Evolutionary conservation across 2,329 filamentous ascomycete genomes (phyloP).

Genomic region (Cercospora sp.): DNA sequence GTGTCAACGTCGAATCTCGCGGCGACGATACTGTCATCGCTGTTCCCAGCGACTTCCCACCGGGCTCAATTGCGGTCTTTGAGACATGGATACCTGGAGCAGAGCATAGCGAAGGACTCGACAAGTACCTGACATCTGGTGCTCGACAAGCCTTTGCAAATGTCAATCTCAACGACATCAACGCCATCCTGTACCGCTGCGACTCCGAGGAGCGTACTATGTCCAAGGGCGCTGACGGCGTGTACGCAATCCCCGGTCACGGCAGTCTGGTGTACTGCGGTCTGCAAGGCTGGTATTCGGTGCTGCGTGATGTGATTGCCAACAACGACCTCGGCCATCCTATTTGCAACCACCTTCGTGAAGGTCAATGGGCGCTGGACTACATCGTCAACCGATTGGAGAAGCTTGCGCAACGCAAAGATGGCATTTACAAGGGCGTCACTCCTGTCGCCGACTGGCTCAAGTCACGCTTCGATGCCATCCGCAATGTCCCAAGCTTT

Average conservation of each 20-base stretch:
- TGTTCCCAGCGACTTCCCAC: conserved; percentile 80
- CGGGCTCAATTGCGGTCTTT: conserved; percentile 90
- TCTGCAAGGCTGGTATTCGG: conserved; percentile 98
- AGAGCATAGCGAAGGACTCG: conserved; percentile 79
- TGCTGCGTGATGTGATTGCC: conserved; percentile 77
- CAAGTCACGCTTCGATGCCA: conserved; percentile 78
- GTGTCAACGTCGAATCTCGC: conserved; percentile 70
- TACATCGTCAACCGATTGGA: conserved; percentile 80
- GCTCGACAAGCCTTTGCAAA: conserved; percentile 75
- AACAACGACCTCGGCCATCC: conserved; percentile 92
- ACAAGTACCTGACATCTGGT: conserved; percentile 81
- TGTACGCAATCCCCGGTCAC: conserved; percentile 80
- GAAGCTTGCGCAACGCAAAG: conserved; percentile 58
- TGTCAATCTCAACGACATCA: conserved; percentile 77
- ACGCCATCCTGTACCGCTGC: conserved; percentile 87
- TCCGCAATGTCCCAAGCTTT: conserved; percentile 82
- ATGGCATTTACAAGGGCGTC: conserved; percentile 61
- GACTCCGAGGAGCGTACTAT: conserved; percentile 84
- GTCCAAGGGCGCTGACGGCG: conserved; percentile 78
- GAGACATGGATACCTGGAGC: conserved; percentile 93
- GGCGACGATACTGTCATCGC: conserved; percentile 75
- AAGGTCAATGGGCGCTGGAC: conserved; percentile 90
- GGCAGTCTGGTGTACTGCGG: conserved; percentile 90
- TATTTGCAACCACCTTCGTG: conserved; percentile 85
- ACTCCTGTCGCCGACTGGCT: conserved; percentile 73